Evolutionary conservation across 1,139 yeast species (phyloP), one percentile per base, ranked within the genome.

Genomic region (Kazachstania sp.): DNA sequence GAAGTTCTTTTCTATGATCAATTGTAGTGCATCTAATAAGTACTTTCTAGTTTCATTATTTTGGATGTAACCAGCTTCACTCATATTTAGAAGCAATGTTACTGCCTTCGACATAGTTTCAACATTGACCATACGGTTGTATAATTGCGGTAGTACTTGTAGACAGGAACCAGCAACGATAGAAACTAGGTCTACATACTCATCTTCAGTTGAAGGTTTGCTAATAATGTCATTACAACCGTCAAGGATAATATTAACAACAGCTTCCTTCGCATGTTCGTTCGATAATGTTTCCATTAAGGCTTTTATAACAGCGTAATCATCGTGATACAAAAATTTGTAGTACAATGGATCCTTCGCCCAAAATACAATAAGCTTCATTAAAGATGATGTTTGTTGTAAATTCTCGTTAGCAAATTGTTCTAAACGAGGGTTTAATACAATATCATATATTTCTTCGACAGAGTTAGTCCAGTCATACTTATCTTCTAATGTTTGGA

Each of bases 341-440:
- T 74, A 68, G 37, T 82, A 71, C 28, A 70, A 68, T 12, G 72
- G 70, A 29, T 70, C 67, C 13, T 74, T 71, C 40, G 92, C 75
- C 80, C 95, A 77, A 15, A 77, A 70, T 4, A 77, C 67, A 56
- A 90, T 76, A n/a, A 87, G 64, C 49, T 72, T 77, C 77, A 90
- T 70, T 44, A 90, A 65, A 0, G 95, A 77, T 0, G 97, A 87
- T 1, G 90, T 83, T 58, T 83, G 88, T 59, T 87, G 95, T 41
- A 85, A 70, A 61, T 90, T 90, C 57, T 86, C 95, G 37, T 69
- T 73, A 2, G 84, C 83, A 64, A 90, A 88, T 23, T 74, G 71
- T 1, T 56, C 68, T 57, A 92, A 70, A 58, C 94, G 77, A 12
- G 95, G 90, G 20, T 61, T 58, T n/a, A 92, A 69, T 35, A 88